These are phyloP conservation scores for Fusarium bactridioides DNA, from an alignment of 2,329 filamentous ascomycete species.

Conservation along the genomic window DNA sequence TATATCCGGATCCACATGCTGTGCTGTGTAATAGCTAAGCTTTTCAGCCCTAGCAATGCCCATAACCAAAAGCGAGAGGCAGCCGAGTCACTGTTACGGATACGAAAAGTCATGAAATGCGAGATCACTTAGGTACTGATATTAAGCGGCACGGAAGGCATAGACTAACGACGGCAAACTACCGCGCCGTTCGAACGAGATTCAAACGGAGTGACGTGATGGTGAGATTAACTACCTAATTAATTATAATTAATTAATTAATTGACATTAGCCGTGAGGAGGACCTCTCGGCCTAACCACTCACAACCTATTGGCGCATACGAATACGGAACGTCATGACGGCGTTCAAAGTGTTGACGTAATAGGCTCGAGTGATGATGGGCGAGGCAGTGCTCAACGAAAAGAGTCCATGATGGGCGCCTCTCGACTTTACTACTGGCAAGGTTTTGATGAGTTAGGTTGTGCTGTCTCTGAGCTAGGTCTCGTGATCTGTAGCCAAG, in stretches of 20 bases:
- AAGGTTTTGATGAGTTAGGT: not conserved
- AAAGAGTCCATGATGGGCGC: conserved; percentile 23
- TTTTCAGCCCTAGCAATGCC: not conserved
- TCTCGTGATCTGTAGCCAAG: conserved; percentile 25
- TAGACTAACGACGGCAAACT: not conserved
- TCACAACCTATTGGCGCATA: not conserved
- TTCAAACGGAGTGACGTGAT: conserved; percentile 14
- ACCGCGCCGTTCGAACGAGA: not conserved
- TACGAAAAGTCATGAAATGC: not conserved
- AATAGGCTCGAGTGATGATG: conserved; percentile 22
- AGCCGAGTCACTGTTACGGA: not conserved
- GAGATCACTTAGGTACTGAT: not conserved
- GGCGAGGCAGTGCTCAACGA: conserved; percentile 3
- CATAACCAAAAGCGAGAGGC: not conserved
- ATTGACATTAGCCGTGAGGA: not conserved
- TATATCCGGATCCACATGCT: not conserved
- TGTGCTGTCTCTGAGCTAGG: not conserved
- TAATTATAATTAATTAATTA: not conserved
- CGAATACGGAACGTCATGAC: conserved; percentile 19
- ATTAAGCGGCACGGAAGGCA: not conserved
- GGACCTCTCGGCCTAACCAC: not conserved
- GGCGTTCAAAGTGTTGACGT: conserved; percentile 26
- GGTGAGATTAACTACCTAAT: conserved; percentile 9
- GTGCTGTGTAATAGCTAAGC: not conserved
- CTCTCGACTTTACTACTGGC: conserved; percentile 2